Conservation (phyloP, 2,329 filamentous ascomycete species). For the Arthrinium phaeospermum region DNA sequence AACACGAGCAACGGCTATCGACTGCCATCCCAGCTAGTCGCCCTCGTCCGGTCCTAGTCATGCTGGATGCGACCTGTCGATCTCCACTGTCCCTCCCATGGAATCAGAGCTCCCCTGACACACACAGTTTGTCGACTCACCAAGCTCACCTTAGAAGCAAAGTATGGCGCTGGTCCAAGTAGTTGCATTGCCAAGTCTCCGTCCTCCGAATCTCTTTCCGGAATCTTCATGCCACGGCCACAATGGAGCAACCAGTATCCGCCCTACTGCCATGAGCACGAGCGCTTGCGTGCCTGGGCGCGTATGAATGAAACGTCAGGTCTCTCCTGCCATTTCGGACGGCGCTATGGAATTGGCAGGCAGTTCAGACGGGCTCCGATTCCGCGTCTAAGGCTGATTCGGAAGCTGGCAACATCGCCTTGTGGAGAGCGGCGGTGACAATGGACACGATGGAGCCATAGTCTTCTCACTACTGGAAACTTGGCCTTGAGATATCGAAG, state of each 20-base stretch:
- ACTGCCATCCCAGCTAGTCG: neutral
- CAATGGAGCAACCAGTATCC: neutral
- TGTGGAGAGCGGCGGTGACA: constrained; percentile 25
- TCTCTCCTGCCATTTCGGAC: constrained; percentile 7
- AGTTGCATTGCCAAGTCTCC: constrained; percentile 5
- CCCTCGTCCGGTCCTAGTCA: neutral
- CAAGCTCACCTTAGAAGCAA: neutral
- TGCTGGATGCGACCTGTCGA: no score
- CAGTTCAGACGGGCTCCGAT: neutral
- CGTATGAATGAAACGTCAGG: neutral
- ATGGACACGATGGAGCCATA: neutral
- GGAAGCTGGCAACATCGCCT: constrained; percentile 30
- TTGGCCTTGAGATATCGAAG: neutral
- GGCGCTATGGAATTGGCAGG: constrained; percentile 12
- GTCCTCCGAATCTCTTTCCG: constrained; percentile 1
- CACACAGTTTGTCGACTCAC: neutral
- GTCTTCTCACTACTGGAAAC: constrained; percentile 25
- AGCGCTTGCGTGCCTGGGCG: neutral
- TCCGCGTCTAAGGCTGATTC: constrained; percentile 25
- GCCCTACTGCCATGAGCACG: neutral
- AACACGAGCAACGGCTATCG: neutral
- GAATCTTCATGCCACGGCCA: neutral
- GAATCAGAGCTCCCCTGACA: neutral
- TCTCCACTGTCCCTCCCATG: neutral
- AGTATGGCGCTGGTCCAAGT: neutral